Conservation (phyloP, 495 filamentous ascomycete species). For the Talaromyces wortmannii region DNA sequence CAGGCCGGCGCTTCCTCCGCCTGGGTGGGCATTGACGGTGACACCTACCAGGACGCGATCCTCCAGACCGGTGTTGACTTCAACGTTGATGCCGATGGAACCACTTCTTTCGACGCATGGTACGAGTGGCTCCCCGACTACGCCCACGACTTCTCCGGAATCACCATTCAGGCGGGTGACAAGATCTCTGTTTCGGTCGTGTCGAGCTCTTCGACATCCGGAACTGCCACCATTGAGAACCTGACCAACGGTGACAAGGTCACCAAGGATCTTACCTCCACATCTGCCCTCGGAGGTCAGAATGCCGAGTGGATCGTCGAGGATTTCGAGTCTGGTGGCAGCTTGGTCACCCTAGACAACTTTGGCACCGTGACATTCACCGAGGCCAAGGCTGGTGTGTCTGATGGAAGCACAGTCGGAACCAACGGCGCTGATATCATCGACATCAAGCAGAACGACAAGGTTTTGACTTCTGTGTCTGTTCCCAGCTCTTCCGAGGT, state of each 20-base stretch:
- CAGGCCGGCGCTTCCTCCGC: conserved; percentile 36
- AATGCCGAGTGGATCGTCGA: conserved; percentile 65
- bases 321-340: conserved; percentile 44
- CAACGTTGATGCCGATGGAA: conserved; percentile 26
- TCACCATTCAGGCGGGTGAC: conserved; percentile 46
- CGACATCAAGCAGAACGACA: conserved; percentile 42
- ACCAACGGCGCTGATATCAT: conserved; percentile 35
- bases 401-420: conserved; percentile 12
- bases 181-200: conserved; percentile 45
- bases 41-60: conserved; percentile 49
- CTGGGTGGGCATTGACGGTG: conserved; percentile 58
- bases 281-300: conserved; percentile 33
- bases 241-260: conserved; percentile 44
- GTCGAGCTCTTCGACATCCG: conserved; percentile 35
- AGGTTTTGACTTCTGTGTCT: conserved; percentile 39
- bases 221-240: conserved; percentile 50
- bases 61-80: conserved; percentile 57
- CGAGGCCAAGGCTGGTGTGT: conserved; percentile 27
- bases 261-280: conserved; percentile 25
- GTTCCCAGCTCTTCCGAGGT: conserved; percentile 28
- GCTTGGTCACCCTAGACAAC: conserved; percentile 44
- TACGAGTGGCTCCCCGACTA: conserved; percentile 59
- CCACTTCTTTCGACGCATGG: conserved; percentile 47
- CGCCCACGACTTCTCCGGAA: conserved; percentile 45
- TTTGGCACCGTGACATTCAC: conserved; percentile 45